phyloP scores from a whole-genome alignment of 2,329 filamentous ascomycete species.

The Fusarium musae region DNA sequence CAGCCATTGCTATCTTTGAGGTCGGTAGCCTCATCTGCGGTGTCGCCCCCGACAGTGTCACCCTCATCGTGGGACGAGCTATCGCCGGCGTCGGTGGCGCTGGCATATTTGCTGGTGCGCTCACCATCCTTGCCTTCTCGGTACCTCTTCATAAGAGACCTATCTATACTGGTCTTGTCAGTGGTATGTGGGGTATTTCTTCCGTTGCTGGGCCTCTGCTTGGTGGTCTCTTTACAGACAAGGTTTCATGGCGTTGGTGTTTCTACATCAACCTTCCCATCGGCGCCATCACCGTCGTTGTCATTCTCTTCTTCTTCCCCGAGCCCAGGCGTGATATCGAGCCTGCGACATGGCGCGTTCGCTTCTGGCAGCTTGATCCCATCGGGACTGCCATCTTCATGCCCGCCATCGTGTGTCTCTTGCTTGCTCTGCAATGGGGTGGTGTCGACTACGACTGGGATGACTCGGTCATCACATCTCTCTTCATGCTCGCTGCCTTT shows the following conservation, averaged over 20 bases:
- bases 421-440: conserved; percentile 64
- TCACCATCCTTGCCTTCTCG: conserved; percentile 55
- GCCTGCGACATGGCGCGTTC: conserved; percentile 40
- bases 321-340: conserved; percentile 42
- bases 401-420: conserved; percentile 56
- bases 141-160: conserved; percentile 50
- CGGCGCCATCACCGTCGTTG: conserved; percentile 48
- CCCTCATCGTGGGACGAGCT: conserved; percentile 51
- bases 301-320: conserved; percentile 46
- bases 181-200: conserved; percentile 60
- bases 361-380: conserved; percentile 45
- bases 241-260: conserved; percentile 54
- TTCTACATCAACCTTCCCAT: conserved; percentile 56
- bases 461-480: conserved; percentile 38
- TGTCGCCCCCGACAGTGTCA: conserved; percentile 46
- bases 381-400: conserved; percentile 48
- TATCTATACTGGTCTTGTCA: conserved; percentile 51
- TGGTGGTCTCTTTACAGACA: conserved; percentile 51
- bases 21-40: conserved; percentile 56
- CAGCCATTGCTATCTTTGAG: conserved; percentile 55
- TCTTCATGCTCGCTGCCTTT: conserved; percentile 48
- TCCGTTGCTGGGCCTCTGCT: conserved; percentile 50
- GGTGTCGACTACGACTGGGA: conserved; percentile 51
- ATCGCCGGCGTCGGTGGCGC: conserved; percentile 55
- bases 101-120: conserved; percentile 58